Evolutionary conservation across 495 filamentous ascomycete species (phyloP).

Genomic region (Aspergillus nidulans): DNA sequence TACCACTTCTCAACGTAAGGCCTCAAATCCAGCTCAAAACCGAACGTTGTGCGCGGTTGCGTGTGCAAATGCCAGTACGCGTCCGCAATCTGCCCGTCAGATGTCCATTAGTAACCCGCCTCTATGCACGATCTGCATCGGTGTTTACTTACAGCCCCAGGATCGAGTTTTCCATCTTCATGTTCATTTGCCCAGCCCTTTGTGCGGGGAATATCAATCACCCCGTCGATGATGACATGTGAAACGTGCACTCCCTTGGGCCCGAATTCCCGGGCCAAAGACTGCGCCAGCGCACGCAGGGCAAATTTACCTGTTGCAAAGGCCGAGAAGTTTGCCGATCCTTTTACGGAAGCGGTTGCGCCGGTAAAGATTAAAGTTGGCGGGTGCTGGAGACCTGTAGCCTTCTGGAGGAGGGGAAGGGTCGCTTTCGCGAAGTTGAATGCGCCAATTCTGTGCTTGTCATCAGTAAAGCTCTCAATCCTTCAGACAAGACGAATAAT

Average conservation of each 20-base stretch:
- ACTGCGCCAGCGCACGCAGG: slow-evolving; percentile 69
- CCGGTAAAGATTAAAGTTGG: slow-evolving; percentile 83
- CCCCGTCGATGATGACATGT: slow-evolving; percentile 81
- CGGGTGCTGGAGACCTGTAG: slow-evolving; percentile 53
- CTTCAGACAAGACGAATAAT: not conserved
- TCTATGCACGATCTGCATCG: not conserved
- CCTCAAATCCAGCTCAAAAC: slow-evolving; percentile 79
- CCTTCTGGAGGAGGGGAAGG: slow-evolving; percentile 66
- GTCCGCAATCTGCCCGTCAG: slow-evolving; percentile 71
- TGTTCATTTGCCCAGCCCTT: slow-evolving; percentile 55
- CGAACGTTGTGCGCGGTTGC: slow-evolving; percentile 75
- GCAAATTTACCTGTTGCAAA: slow-evolving; percentile 84
- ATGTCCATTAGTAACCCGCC: slow-evolving; percentile 12
- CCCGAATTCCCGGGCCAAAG: slow-evolving; percentile 80
- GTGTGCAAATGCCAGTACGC: slow-evolving; percentile 85
- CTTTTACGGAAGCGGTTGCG: slow-evolving; percentile 76
- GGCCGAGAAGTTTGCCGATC: slow-evolving; percentile 62
- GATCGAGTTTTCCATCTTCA: slow-evolving; percentile 68
- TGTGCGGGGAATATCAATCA: slow-evolving; percentile 78
- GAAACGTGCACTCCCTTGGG: slow-evolving; percentile 85
- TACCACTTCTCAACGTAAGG: slow-evolving; percentile 77
- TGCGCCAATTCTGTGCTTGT: slow-evolving; percentile 55
- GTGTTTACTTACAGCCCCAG: slow-evolving; percentile 66
- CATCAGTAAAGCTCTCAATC: not conserved
- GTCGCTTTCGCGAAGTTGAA: slow-evolving; percentile 73